Evolutionary conservation across 345 rosid genomes (phyloP), one percentile per base, ranked within the genome.

Genomic region (Boechera stricta): DNA sequence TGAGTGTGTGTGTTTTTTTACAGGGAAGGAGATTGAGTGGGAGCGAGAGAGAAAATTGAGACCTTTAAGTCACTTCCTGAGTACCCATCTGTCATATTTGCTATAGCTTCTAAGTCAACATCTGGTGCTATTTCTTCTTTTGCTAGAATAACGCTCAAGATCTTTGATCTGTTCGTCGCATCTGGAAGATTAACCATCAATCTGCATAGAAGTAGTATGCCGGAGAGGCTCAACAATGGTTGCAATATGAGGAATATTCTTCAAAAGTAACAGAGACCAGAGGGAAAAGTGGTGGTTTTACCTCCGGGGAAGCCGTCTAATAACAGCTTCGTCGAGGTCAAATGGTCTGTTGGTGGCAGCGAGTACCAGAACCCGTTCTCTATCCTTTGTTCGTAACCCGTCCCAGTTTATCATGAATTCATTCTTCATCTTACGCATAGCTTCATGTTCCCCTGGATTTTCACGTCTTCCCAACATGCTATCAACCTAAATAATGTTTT

Each of bases 341-440:
- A 89, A 95, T 54, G 99, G 99, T 54, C 99, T 84, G 75, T 95
- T 95, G 67, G 99, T 95, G 47, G 97, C 96, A 81, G 96, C 97
- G 56, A 95, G 98, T 44, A 95, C 99, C 62, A 95, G 81, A 5
- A 95, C 98, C 5, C 99, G 86, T 80, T 95, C 99, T 83, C 84
- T 95, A 76, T 95, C 99, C 80, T 95, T 95, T 31, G 98, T 95
- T 41, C 97, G 90, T 26, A 95, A 82, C 64, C 99, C 99, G 63
- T 95, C 99, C 99, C 99, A 95, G 69, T 95, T 95, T 48, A 95
- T 92, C 84, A 83, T n/a, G 38, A 96, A 96, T 72, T 96, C 99
- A 57, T 96, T 96, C 86, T 96, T 96, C 99, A 96, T 96, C 86
- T 96, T 96, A 32, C 99, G 93, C 97, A 96, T 96, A n/a, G 99